A percentile compares a stretch with the other conserved stretches of the same genome.
Evolutionary conservation across 176 grass and related monocot genomes (phyloP).

Genomic region (Hordeum marinum): DNA sequence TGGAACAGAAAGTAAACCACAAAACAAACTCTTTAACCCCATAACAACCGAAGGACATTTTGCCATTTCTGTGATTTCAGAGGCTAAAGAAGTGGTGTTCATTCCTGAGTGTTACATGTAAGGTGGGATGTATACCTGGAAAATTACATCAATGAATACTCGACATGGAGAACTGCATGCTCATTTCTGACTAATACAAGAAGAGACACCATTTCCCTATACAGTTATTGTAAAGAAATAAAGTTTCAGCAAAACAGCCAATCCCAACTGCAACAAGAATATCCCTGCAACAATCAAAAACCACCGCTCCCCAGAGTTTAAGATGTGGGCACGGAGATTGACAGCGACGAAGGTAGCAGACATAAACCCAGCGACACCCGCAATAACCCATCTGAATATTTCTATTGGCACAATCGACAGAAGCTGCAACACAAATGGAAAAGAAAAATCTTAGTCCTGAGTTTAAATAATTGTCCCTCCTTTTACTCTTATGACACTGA

Average conservation of each 20-base stretch:
- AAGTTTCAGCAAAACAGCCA: conserved; percentile 87
- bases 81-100: not conserved
- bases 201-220: conserved; percentile 28
- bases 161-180: conserved; percentile 19
- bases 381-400: conserved; percentile 99
- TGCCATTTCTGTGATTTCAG: not conserved
- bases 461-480: not conserved
- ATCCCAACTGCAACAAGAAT: conserved; percentile 88
- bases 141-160: conserved; percentile 52
- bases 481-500: not conserved
- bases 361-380: conserved; percentile 83
- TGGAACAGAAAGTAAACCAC: not conserved
- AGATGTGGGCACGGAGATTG: conserved; percentile 85
- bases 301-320: conserved; percentile 88
- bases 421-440: conserved; percentile 41
- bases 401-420: conserved; percentile 92
- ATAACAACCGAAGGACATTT: conserved; percentile 5
- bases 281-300: conserved; percentile 84
- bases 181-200: conserved; percentile 38
- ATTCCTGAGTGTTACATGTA: conserved; percentile 18
- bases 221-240: conserved; percentile 98
- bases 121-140: conserved; percentile 37
- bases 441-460: not conserved
- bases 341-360: conserved; percentile 94
- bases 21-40: not conserved